phyloP scores from a whole-genome alignment of 495 filamentous ascomycete species.

The Extremus antarcticus region DNA sequence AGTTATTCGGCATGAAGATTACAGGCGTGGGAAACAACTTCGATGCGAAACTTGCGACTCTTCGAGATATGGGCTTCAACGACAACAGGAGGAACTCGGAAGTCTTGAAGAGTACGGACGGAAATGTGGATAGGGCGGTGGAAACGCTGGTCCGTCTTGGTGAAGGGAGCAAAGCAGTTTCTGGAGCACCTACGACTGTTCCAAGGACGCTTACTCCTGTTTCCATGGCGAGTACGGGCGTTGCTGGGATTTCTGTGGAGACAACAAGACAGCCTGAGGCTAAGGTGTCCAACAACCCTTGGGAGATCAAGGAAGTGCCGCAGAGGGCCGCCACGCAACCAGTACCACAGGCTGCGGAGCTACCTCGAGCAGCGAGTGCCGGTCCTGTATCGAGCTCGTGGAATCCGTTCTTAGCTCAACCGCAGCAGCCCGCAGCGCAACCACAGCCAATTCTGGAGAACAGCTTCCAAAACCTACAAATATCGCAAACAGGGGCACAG shows the following conservation, averaged over 20 bases:
- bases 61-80: constrained; percentile 86
- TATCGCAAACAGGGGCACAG: constrained; percentile 12
- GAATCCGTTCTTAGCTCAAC: constrained; percentile 18
- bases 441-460: constrained; percentile 6
- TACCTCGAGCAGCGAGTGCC: constrained; percentile 16
- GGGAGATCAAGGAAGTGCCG: constrained; percentile 11
- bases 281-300: constrained; percentile 10
- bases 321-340: constrained; percentile 13
- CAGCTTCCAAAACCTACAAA: constrained; percentile 17
- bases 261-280: constrained; percentile 17
- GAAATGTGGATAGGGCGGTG: constrained; percentile 73
- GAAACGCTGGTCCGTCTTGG: constrained; percentile 74
- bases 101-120: constrained; percentile 66
- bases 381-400: constrained; percentile 10
- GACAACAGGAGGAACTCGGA: constrained; percentile 72
- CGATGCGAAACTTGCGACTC: constrained; percentile 58
- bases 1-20: constrained; percentile 57
- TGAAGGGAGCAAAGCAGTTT: constrained; percentile 42
- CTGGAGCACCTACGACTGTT: constrained; percentile 12
- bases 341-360: constrained; percentile 1
- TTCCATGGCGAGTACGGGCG: constrained; percentile 10
- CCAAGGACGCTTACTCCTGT: constrained; percentile 13
- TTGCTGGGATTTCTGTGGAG: constrained; percentile 18
- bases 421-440: constrained; percentile 16
- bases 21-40: constrained; percentile 45